Conservation (phyloP, 208 protist species). For the Acanthamoeba healyi region DNA sequence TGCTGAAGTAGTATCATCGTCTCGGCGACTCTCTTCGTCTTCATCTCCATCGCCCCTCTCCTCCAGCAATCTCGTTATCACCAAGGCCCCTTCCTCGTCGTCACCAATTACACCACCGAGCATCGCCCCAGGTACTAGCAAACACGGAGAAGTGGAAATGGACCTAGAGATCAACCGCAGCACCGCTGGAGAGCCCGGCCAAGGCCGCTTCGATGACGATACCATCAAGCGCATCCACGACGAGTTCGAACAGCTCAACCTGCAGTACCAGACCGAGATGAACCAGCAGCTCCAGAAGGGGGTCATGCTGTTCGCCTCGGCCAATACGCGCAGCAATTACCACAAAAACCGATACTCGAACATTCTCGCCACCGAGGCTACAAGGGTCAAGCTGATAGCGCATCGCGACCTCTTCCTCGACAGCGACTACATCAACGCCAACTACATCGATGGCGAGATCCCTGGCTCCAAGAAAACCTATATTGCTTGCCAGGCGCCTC, state of each 20-base stretch:
- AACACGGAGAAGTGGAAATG: background rate
- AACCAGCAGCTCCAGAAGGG: slow-evolving; percentile 46
- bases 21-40: background rate
- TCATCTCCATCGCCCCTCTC: background rate
- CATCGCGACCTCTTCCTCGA: slow-evolving; percentile 65
- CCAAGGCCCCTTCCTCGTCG: too few relatives aligned
- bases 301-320: slow-evolving; percentile 39
- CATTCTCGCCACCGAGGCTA: slow-evolving; percentile 61
- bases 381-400: slow-evolving; percentile 61
- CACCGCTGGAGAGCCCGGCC: background rate
- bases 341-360: slow-evolving; percentile 67
- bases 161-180: slow-evolving; percentile 21
- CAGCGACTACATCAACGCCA: slow-evolving; percentile 76
- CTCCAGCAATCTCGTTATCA: background rate
- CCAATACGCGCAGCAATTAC: slow-evolving; percentile 52
- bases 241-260: slow-evolving; percentile 56
- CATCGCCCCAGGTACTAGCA: background rate
- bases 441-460: slow-evolving; percentile 66
- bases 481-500: slow-evolving; percentile 73
- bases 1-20: background rate
- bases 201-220: background rate
- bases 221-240: slow-evolving; percentile 62
- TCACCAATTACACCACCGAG: background rate
- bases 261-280: slow-evolving; percentile 44
- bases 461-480: slow-evolving; percentile 51